Conservation (phyloP, 805 yeast genomes). For the Lipomyces sp. region DNA sequence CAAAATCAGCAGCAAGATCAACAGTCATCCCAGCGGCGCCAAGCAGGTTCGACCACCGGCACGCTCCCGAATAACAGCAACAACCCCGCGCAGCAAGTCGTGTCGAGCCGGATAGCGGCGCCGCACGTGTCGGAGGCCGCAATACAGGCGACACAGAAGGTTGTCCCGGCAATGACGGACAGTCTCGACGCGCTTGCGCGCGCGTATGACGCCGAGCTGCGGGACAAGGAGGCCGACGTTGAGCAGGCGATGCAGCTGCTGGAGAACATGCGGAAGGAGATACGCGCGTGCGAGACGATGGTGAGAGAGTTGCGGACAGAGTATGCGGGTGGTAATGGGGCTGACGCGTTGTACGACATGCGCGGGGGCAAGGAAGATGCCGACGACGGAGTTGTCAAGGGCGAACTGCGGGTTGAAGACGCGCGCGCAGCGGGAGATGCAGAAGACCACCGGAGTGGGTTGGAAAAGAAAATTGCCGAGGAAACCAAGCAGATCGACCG, state of each 20-base stretch:
- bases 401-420: no score
- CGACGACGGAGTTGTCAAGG: constrained; percentile 31
- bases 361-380: background rate
- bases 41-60: background rate
- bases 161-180: constrained; percentile 41
- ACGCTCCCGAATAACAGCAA: background rate
- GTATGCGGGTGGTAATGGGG: constrained; percentile 13
- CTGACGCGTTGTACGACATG: background rate
- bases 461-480: constrained; percentile 6
- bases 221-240: constrained; percentile 52
- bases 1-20: background rate
- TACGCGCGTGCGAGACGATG: constrained; percentile 39
- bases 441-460: background rate
- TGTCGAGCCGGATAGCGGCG: constrained; percentile 1
- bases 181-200: constrained; percentile 39
- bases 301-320: constrained; percentile 33
- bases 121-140: constrained; percentile 54
- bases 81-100: background rate
- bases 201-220: constrained; percentile 56
- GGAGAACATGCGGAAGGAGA: constrained; percentile 43
- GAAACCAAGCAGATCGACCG: constrained; percentile 28
- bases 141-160: constrained; percentile 49
- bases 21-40: background rate
- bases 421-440: no score
- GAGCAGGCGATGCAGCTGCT: constrained; percentile 48